phyloP scores from a whole-genome alignment of 2,329 filamentous ascomycete species.

The Teratosphaeria epicoccoides region DNA sequence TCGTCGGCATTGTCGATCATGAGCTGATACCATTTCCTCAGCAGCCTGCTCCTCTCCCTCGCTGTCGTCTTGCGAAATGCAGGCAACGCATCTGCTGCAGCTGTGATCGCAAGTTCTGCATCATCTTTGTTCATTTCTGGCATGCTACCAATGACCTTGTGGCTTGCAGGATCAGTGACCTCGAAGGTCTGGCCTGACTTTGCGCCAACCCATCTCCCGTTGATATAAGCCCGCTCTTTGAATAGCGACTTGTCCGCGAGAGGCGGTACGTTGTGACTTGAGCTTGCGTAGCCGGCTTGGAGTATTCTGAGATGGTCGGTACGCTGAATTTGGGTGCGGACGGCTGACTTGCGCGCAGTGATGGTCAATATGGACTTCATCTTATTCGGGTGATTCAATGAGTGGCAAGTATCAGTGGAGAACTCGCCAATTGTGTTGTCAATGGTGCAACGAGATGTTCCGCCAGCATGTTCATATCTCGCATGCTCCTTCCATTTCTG shows the following conservation, averaged over 20 bases:
- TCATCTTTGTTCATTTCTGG: constrained; percentile 76
- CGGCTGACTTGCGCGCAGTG: constrained; percentile 8
- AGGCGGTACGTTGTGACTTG: constrained; percentile 33
- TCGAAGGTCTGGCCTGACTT: constrained; percentile 86
- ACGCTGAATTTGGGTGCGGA: constrained; percentile 18
- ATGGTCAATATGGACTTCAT: constrained; percentile 12
- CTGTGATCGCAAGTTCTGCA: constrained; percentile 68
- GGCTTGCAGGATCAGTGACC: constrained; percentile 76
- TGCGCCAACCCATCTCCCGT: constrained; percentile 83
- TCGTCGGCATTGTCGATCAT: constrained; percentile 71
- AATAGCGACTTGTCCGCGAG: constrained; percentile 52
- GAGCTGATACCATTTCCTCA: constrained; percentile 73
- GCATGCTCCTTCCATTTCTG: background rate
- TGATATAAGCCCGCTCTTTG: constrained; percentile 76
- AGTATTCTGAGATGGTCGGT: constrained; percentile 26
- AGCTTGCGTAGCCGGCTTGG: constrained; percentile 28
- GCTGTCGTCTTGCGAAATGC: constrained; percentile 61
- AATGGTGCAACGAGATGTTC: background rate
- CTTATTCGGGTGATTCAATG: background rate
- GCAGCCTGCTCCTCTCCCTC: constrained; percentile 61
- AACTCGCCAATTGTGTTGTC: background rate
- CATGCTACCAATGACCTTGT: constrained; percentile 67
- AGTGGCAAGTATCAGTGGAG: background rate
- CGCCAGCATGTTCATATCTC: background rate
- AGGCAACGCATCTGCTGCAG: constrained; percentile 66